Conservation (phyloP, 2,329 filamentous ascomycete species). For the Penicillium sp. region DNA sequence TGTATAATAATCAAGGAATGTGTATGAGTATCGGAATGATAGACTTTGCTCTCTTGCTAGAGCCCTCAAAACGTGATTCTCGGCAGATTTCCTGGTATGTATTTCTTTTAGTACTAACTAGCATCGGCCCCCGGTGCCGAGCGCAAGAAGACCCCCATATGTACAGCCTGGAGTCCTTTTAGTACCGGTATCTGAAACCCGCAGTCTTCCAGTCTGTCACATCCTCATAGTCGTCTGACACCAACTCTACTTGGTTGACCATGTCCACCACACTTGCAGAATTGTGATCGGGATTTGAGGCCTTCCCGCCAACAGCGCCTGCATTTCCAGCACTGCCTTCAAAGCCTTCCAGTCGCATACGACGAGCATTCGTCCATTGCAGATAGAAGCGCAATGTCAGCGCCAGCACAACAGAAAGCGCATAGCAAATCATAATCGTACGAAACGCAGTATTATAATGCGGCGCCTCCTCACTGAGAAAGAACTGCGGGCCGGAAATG, state of each 20-base stretch:
- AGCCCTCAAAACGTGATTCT: too few relatives aligned
- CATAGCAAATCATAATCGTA: conserved; percentile 60
- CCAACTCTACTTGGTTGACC: conserved; percentile 36
- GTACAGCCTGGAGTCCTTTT: neutral
- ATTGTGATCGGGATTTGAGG: conserved; percentile 44
- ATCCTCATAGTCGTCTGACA: conserved; percentile 57
- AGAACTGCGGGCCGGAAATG: conserved; percentile 60
- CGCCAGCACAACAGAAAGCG: conserved; percentile 50
- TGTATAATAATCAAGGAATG: neutral
- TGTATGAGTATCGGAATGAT: conserved; percentile 9
- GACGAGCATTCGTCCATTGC: conserved; percentile 46
- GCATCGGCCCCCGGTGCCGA: too few relatives aligned
- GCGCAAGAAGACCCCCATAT: too few relatives aligned
- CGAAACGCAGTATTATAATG: conserved; percentile 57
- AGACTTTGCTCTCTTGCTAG: neutral
- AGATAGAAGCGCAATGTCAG: conserved; percentile 53
- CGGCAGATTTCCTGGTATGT: too few relatives aligned
- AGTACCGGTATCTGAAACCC: conserved; percentile 60
- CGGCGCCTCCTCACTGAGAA: conserved; percentile 53
- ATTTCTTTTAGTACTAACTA: too few relatives aligned
- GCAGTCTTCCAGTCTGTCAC: conserved; percentile 62
- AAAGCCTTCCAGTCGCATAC: conserved; percentile 43
- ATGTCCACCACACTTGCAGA: conserved; percentile 39
- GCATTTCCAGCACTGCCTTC: conserved; percentile 23
- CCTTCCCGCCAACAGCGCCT: conserved; percentile 47